Evolutionary conservation across 2,329 filamentous ascomycete genomes (phyloP).

Genomic region (Ilyonectria robusta): DNA sequence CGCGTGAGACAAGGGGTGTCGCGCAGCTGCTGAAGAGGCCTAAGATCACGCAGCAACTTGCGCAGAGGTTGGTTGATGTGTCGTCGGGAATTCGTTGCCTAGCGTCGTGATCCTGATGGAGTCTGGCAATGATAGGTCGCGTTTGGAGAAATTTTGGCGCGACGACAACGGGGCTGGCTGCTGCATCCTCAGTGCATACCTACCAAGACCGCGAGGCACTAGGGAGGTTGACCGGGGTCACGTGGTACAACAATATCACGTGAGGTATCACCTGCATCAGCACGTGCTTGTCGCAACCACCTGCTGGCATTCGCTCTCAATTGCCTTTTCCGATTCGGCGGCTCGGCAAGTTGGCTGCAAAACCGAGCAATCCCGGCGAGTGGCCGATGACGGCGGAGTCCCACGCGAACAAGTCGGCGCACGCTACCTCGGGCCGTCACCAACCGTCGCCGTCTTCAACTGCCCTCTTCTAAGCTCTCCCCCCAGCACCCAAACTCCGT

Average conservation of each 20-base stretch:
- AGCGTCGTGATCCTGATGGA: slow-evolving; percentile 48
- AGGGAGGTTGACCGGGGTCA: neutral
- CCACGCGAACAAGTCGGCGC: slow-evolving; percentile 35
- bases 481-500: slow-evolving; percentile 23
- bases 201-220: slow-evolving; percentile 1
- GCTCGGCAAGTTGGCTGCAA: slow-evolving; percentile 41
- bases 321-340: slow-evolving; percentile 34
- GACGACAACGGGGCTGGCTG: slow-evolving; percentile 43
- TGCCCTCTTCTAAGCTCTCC: slow-evolving; percentile 21
- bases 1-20: slow-evolving; percentile 25
- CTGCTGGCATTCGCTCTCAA: slow-evolving; percentile 21
- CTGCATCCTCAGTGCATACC: slow-evolving; percentile 21
- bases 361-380: slow-evolving; percentile 43
- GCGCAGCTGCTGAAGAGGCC: slow-evolving; percentile 22
- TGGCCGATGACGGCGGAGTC: slow-evolving; percentile 47
- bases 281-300: neutral
- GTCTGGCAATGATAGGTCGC: slow-evolving; percentile 47
- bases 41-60: slow-evolving; percentile 18
- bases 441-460: slow-evolving; percentile 50
- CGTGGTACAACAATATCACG: slow-evolving; percentile 9
- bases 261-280: neutral
- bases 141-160: slow-evolving; percentile 59
- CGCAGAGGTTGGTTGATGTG: slow-evolving; percentile 27
- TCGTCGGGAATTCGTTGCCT: slow-evolving; percentile 38
- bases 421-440: slow-evolving; percentile 56